These are phyloP conservation scores for Xylariaceae sp. DNA, from an alignment of 2,329 filamentous ascomycete genomes.

Conservation along the genomic window DNA sequence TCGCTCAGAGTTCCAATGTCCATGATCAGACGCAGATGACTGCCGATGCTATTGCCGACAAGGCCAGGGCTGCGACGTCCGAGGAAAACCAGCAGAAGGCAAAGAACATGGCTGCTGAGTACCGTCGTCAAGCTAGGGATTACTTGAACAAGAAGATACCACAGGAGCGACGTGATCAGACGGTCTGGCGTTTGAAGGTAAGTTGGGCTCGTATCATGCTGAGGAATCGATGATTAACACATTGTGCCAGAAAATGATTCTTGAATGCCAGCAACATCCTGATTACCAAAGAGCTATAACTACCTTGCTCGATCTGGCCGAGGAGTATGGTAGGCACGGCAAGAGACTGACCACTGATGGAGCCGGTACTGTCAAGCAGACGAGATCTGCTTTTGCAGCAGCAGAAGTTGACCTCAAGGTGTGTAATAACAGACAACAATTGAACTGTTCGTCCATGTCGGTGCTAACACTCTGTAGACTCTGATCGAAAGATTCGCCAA, in stretches of 20 bases:
- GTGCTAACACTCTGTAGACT: conserved; percentile 50
- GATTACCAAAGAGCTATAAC: conserved; percentile 92
- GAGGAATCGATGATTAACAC: conserved; percentile 53
- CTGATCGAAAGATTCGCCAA: conserved; percentile 96
- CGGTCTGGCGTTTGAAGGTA: conserved; percentile 75
- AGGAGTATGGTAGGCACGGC: conserved; percentile 75
- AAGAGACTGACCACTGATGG: conserved; percentile 59
- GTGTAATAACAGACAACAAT: conserved; percentile 12
- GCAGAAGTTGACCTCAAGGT: conserved; percentile 78
- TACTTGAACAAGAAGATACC: conserved; percentile 87
- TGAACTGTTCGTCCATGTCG: conserved; percentile 11
- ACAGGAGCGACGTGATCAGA: conserved; percentile 85
- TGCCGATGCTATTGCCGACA: conserved; percentile 43
- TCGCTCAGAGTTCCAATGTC: conserved; percentile 16
- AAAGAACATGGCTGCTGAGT: conserved; percentile 36
- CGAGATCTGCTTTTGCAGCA: conserved; percentile 59
- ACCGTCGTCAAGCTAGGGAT: conserved; percentile 49
- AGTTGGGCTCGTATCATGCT: conserved; percentile 1
- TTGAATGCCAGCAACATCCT: conserved; percentile 91
- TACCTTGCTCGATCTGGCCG: conserved; percentile 76
- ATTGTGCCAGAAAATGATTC: conserved; percentile 73
- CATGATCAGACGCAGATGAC: conserved; percentile 26
- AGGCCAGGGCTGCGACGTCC: conserved; percentile 57
- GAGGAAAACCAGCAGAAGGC: conserved; percentile 43
- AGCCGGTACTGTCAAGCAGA: conserved; percentile 65